Evolutionary conservation across 306 rosid species (phyloP).

Genomic region (Medicago ruthenica): DNA sequence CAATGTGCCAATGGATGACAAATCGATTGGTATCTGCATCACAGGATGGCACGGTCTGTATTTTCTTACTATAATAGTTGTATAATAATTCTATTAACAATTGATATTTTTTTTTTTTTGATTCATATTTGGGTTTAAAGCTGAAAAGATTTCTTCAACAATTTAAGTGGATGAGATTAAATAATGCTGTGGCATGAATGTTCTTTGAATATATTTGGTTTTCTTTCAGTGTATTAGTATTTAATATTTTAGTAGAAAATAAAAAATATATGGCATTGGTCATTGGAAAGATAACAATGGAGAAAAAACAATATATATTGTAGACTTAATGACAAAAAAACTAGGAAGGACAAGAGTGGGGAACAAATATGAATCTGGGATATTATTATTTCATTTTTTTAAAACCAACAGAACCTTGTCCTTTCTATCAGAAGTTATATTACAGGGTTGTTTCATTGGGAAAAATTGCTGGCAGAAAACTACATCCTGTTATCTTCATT

Average conservation of each 20-base stretch:
- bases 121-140: conserved; percentile 9
- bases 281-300: conserved; percentile 4
- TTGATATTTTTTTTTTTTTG: background rate
- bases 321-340: conserved; percentile 3
- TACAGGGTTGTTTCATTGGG: conserved; percentile 13
- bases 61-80: background rate
- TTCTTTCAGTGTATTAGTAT: background rate
- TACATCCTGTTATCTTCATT: background rate
- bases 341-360: background rate
- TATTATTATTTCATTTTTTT: conserved; percentile 1
- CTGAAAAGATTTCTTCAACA: background rate
- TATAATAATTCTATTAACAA: background rate
- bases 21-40: conserved; percentile 96
- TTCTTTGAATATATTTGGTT: conserved; percentile 30
- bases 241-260: conserved; percentile 11
- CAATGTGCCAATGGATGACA: conserved; percentile 99
- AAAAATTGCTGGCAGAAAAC: conserved; percentile 1
- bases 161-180: conserved; percentile 30
- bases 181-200: conserved; percentile 22
- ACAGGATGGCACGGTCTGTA: conserved; percentile 91
- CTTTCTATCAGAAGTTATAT: background rate
- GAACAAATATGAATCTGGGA: background rate
- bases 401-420: background rate
- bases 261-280: background rate
- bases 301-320: background rate